These are phyloP conservation scores for Triticum turgidum DNA, from an alignment of 176 grass and related monocot genomes.

Conservation along the genomic window DNA sequence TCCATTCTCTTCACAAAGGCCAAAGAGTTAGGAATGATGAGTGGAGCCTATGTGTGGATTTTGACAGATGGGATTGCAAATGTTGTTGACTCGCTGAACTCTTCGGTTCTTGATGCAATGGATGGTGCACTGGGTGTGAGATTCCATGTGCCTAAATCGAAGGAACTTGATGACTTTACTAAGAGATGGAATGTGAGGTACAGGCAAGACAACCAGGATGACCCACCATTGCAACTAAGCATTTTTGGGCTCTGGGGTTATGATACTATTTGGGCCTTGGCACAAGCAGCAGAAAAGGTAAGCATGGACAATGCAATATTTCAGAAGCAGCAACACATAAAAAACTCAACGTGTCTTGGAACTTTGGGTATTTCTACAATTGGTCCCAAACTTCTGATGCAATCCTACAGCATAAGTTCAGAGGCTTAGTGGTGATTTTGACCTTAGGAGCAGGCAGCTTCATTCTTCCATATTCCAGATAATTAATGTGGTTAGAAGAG, in stretches of 20 bases:
- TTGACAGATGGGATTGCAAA: constrained; percentile 46
- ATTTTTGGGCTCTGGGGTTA: constrained; percentile 53
- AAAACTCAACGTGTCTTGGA: constrained; percentile 18
- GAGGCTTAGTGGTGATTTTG: constrained; percentile 43
- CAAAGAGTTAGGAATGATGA: constrained; percentile 56
- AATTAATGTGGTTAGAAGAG: constrained; percentile 52
- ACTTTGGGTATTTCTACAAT: constrained; percentile 26
- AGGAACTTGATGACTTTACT: constrained; percentile 27
- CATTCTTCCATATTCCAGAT: constrained; percentile 42
- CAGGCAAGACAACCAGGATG: constrained; percentile 25
- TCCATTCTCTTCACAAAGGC: constrained; percentile 43
- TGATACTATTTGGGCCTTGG: constrained; percentile 60
- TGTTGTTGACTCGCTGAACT: constrained; percentile 28
- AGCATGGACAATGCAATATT: neutral
- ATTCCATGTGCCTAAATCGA: constrained; percentile 26
- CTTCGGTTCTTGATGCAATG: constrained; percentile 30
- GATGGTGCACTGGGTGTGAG: constrained; percentile 50
- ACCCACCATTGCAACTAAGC: neutral
- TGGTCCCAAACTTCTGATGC: constrained; percentile 36
- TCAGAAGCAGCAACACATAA: neutral
- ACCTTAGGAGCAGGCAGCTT: constrained; percentile 34
- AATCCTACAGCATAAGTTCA: constrained; percentile 37
- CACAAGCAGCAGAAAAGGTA: constrained; percentile 47
- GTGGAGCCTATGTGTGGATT: constrained; percentile 53
- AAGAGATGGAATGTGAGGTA: constrained; percentile 48